phyloP scores from a whole-genome alignment of 495 filamentous ascomycete genomes.

The Talaromyces trachyspermus region DNA sequence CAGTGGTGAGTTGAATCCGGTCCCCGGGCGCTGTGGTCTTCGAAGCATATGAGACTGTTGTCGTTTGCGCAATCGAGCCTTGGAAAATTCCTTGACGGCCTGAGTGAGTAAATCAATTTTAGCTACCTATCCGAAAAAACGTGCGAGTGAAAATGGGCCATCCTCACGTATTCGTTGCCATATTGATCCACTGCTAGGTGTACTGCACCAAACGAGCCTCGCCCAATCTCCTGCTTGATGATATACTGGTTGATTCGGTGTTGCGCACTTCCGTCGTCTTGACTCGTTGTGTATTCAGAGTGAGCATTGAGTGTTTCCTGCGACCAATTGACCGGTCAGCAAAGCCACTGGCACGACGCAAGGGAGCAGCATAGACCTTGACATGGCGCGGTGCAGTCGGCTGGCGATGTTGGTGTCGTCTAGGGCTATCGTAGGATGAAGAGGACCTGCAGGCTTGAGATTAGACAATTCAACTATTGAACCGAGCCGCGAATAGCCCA shows the following conservation, averaged over 20 bases:
- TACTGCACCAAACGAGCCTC: constrained; percentile 91
- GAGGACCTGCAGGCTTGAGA: no score
- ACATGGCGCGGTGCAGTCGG: constrained; percentile 64
- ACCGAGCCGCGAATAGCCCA: no score
- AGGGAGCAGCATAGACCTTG: constrained; percentile 43
- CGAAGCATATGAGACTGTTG: constrained; percentile 88
- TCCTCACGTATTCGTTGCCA: constrained; percentile 83
- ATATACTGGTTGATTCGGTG: constrained; percentile 90
- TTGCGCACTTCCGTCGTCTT: constrained; percentile 69
- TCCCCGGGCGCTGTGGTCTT: constrained; percentile 45
- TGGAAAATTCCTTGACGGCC: constrained; percentile 98
- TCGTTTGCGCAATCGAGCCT: constrained; percentile 82
- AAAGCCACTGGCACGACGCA: background rate
- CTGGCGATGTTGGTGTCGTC: constrained; percentile 68
- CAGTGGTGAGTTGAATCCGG: constrained; percentile 58
- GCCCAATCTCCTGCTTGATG: constrained; percentile 91
- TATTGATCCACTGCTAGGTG: constrained; percentile 87
- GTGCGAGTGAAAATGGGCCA: constrained; percentile 1
- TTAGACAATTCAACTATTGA: no score
- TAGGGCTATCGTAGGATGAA: constrained; percentile 55
- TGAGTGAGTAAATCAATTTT: constrained; percentile 22
- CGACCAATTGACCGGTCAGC: constrained; percentile 20
- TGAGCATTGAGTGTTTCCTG: constrained; percentile 89
- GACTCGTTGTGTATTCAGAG: constrained; percentile 78
- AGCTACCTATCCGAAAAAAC: background rate